Base-by-base conservation (phyloP, 208 protist species). In the Tritrichomonas musculus region DNA sequence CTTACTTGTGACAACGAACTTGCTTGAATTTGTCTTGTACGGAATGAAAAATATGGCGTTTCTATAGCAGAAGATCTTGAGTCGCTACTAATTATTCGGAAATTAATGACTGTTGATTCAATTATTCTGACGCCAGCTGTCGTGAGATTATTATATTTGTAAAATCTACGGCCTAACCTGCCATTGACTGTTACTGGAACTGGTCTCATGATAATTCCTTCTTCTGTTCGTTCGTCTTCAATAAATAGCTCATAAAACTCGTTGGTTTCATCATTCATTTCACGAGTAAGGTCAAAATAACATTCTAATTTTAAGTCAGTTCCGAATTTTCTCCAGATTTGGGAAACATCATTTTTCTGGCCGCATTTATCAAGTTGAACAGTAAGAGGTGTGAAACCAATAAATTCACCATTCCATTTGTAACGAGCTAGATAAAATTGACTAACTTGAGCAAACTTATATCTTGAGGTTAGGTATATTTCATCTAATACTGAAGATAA, bases 301-400 rank as follows among this genome's bases (percentile, higher is more conserved):
- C 77, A 88, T 39, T 53, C 1, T 11, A 20, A 47, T 39, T 88
- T 0, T 39, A 27, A 88, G 39, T 88, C 39, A 41, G 41, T 88
- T 39, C 77, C 77, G 22, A 88, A 53, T 39, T 20, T 49, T 88
- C 77, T 88, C 77, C 77, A 88, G 8, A 88, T 53, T 50, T 88
- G 77, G 11, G 17, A 39, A n/a, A 60, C n/a, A 27, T 57, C 27
- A 39, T 88, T 88, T 20, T 53, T 88, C 57, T 49, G 47, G 41
- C 47, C 47, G 41, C 77, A 88, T 17, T 88, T 44, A 39, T 53
- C n/a, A 5, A 88, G 39, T 27, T 88, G 20, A 20, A 33, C 27
- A 47, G 77, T 88, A 14, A 88, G 14, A 17, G 33, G 20, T 1
- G 0, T 57, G n/a, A 53, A 57, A 33, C 77, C 77, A n/a, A 88